phyloP scores from a whole-genome alignment of 371 early-diverging fungal species.

The Homolaphlyctis polyrhiza region DNA sequence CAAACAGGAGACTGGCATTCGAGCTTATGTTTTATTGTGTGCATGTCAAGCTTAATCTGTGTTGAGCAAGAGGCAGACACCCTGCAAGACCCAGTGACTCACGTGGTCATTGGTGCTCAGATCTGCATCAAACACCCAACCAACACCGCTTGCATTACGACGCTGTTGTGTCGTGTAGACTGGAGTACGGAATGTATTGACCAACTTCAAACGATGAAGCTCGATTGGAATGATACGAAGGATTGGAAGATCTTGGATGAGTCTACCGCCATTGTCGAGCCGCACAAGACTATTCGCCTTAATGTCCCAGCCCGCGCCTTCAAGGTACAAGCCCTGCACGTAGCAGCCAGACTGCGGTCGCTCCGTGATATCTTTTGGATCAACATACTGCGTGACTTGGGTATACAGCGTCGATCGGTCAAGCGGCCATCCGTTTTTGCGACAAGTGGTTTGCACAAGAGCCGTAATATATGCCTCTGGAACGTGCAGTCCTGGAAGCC shows the following conservation, averaged over 20 bases:
- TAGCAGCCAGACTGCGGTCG: conserved; percentile 49
- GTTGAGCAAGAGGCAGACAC: conserved; percentile 48
- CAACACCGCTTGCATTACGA: conserved; percentile 52
- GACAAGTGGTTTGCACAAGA: conserved; percentile 50
- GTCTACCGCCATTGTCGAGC: conserved; percentile 38
- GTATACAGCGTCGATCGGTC: conserved; percentile 57
- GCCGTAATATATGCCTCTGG: conserved; percentile 57
- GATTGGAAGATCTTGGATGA: conserved; percentile 59
- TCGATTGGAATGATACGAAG: conserved; percentile 57
- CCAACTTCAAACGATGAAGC: conserved; percentile 44
- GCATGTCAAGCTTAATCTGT: conserved; percentile 29
- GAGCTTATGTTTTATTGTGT: neutral
- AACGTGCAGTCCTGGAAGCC: conserved; percentile 52
- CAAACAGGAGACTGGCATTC: neutral
- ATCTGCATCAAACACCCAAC: conserved; percentile 61
- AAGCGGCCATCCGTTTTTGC: conserved; percentile 54
- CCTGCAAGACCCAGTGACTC: conserved; percentile 57
- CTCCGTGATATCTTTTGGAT: conserved; percentile 46
- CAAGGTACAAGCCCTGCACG: conserved; percentile 58
- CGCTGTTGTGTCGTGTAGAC: conserved; percentile 55
- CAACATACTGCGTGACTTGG: conserved; percentile 42
- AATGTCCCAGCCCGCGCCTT: conserved; percentile 60
- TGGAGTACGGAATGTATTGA: conserved; percentile 55
- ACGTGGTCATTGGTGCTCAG: conserved; percentile 45
- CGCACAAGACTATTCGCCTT: conserved; percentile 30